phyloP scores from a whole-genome alignment of 2,329 filamentous ascomycete genomes.

The Monosporascus sp. region DNA sequence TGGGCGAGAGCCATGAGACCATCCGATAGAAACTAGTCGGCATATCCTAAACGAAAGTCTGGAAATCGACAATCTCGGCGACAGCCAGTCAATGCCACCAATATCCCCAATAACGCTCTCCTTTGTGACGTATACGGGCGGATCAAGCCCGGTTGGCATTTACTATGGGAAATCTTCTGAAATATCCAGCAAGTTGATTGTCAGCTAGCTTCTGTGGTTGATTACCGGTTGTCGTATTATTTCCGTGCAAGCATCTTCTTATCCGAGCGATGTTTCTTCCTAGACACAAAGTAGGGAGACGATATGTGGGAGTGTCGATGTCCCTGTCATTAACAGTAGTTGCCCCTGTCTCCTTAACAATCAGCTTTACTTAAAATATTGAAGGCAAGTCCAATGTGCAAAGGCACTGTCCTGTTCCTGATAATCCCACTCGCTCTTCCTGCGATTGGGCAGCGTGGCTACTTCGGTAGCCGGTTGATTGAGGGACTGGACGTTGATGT shows the following conservation, averaged over 20 bases:
- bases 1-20: constrained; percentile 76
- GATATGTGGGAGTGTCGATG: constrained; percentile 79
- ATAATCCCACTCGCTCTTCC: constrained; percentile 62
- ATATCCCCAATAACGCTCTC: constrained; percentile 82
- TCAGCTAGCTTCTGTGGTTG: constrained; percentile 24
- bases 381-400: constrained; percentile 71
- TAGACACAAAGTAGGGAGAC: constrained; percentile 73
- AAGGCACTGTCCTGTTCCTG: constrained; percentile 49
- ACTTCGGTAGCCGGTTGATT: constrained; percentile 18
- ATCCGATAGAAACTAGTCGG: constrained; percentile 72
- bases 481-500: constrained; percentile 5
- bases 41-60: constrained; percentile 86
- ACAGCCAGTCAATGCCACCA: constrained; percentile 73
- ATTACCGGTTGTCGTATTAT: constrained; percentile 8
- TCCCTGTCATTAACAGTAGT: constrained; percentile 61
- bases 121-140: constrained; percentile 74
- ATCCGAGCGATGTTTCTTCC: constrained; percentile 43
- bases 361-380: constrained; percentile 65
- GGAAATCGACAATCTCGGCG: constrained; percentile 75
- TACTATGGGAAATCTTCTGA: constrained; percentile 77
- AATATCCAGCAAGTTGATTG: constrained; percentile 74
- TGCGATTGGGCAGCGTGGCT: constrained; percentile 45
- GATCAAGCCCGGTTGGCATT: constrained; percentile 73
- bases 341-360: constrained; percentile 67
- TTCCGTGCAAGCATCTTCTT: constrained; percentile 29